Conservation (phyloP, 1,284 basidiomycete genomes). For the Ceratobasidium sp. region DNA sequence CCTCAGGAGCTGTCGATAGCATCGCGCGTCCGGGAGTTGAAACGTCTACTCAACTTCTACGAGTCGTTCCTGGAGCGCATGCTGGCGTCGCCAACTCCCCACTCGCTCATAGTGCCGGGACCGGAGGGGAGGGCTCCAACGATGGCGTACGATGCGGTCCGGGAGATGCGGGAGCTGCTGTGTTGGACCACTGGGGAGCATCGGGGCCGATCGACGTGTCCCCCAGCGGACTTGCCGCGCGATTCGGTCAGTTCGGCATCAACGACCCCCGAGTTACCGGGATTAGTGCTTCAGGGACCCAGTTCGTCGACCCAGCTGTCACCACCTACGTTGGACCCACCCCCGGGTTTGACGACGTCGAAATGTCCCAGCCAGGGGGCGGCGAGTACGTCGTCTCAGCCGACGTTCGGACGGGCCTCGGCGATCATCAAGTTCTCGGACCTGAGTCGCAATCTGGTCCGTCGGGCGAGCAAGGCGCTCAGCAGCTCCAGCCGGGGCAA, state of each 20-base stretch:
- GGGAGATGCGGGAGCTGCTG: constrained; percentile 50
- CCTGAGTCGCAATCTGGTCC: no score
- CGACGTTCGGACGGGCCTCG: no score
- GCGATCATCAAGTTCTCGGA: no score
- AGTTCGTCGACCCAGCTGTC: no score
- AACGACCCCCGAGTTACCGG: no score
- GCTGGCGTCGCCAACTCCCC: not conserved
- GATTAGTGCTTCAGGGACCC: no score
- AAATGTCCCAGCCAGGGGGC: not conserved
- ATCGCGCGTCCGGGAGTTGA: not conserved
- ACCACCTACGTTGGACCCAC: no score
- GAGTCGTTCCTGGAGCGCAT: not conserved
- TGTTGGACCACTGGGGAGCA: not conserved
- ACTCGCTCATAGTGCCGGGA: not conserved
- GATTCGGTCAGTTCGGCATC: not conserved
- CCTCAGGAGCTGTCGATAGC: no score
- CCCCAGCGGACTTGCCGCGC: constrained; percentile 47
- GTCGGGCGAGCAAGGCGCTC: no score
- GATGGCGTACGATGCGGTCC: constrained; percentile 57
- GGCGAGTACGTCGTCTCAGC: no score
- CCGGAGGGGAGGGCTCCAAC: not conserved
- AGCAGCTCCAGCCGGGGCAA: not conserved
- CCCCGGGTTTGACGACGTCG: not conserved
- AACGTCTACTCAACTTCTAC: not conserved
- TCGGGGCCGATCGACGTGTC: not conserved